phyloP scores from a whole-genome alignment of 345 rosid species.

The Syzygium oleosum region DNA sequence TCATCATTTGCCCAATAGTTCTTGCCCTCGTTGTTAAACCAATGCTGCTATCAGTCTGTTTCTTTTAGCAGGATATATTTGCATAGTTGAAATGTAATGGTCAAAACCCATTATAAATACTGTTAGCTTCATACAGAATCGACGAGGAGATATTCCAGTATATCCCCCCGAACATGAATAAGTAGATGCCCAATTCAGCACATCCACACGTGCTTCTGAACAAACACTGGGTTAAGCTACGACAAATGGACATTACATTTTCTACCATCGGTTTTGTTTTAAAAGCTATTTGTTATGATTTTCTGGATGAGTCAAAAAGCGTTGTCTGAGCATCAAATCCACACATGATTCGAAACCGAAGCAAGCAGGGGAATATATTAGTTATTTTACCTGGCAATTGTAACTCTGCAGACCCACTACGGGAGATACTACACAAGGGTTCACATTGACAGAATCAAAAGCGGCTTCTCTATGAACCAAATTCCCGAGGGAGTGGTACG shows the following conservation, averaged over 20 bases:
- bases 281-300: neutral
- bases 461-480: conserved; percentile 16
- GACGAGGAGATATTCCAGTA: neutral
- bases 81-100: neutral
- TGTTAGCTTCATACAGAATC: neutral
- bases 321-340: neutral
- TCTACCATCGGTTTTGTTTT: neutral
- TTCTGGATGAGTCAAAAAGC: neutral
- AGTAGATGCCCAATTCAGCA: neutral
- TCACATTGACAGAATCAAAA: conserved; percentile 6
- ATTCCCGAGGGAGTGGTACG: conserved; percentile 52
- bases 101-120: neutral
- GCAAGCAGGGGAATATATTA: neutral
- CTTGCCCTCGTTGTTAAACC: neutral
- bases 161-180: neutral
- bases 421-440: conserved; percentile 25
- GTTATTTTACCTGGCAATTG: conserved; percentile 41
- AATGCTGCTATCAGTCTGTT: neutral
- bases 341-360: neutral
- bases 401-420: conserved; percentile 54
- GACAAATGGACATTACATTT: neutral
- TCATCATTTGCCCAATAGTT: neutral
- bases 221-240: neutral
- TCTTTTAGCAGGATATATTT: neutral
- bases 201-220: neutral